phyloP scores from a whole-genome alignment of 2,329 filamentous ascomycete genomes.

The Sodiomyces alkalinus region DNA sequence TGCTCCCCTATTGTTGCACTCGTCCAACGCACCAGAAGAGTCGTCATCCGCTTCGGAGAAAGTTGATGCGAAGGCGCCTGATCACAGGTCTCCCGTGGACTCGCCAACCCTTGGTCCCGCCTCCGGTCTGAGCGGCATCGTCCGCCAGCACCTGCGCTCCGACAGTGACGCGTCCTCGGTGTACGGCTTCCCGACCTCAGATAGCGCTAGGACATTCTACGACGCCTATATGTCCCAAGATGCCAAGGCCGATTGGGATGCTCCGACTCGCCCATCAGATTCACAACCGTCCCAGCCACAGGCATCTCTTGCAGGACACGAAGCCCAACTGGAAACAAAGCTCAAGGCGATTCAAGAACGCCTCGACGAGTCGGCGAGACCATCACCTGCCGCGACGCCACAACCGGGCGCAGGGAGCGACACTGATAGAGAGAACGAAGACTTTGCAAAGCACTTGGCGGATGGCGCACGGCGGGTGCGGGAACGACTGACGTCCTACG shows the following conservation, averaged over 20 bases:
- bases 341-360: not conserved
- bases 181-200: constrained; percentile 36
- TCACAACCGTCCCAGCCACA: not conserved
- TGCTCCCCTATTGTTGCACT: constrained; percentile 23
- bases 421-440: constrained; percentile 43
- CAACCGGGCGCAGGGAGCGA: constrained; percentile 8
- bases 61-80: too few species aligned
- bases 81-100: constrained; percentile 30
- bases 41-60: constrained; percentile 9
- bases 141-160: constrained; percentile 69
- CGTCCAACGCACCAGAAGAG: constrained; percentile 10
- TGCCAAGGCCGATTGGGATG: constrained; percentile 10
- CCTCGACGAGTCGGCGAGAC: not conserved
- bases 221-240: constrained; percentile 19
- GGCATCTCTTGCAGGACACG: too few species aligned
- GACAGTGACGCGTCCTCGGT: constrained; percentile 73
- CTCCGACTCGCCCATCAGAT: too few species aligned
- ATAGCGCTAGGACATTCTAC: too few species aligned
- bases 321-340: constrained; percentile 2
- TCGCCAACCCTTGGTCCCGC: constrained; percentile 67
- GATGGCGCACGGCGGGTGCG: constrained; percentile 56
- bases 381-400: not conserved
- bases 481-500: constrained; percentile 56
- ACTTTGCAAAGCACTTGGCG: constrained; percentile 60
- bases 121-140: constrained; percentile 61